Conservation (phyloP, 2,329 filamentous ascomycete species). For the Botrytis elliptica region DNA sequence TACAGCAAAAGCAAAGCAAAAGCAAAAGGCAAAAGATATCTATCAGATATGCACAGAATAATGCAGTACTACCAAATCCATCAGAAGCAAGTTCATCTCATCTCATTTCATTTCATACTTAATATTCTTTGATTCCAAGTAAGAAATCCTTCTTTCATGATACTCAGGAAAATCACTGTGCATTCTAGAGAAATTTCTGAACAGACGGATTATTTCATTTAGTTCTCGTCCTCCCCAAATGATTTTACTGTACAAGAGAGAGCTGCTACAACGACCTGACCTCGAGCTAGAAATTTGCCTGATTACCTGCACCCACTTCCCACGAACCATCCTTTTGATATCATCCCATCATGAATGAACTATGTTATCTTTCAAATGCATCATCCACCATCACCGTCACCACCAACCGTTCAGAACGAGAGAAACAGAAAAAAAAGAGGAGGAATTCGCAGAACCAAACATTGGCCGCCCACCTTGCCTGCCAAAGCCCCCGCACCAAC, state of each 20-base stretch:
- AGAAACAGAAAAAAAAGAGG: background rate
- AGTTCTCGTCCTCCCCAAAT: background rate
- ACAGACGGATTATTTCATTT: conserved; percentile 4
- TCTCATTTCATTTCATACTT: background rate
- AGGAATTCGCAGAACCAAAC: conserved; percentile 15
- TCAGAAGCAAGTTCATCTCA: background rate
- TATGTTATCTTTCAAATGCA: conserved; percentile 6
- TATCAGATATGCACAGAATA: background rate
- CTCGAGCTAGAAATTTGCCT: conserved; percentile 9
- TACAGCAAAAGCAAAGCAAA: background rate
- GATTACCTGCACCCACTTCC: background rate
- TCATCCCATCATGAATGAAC: conserved; percentile 14
- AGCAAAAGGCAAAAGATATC: background rate
- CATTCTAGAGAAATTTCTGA: background rate
- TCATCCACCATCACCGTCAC: conserved; percentile 11
- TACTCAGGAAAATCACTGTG: background rate
- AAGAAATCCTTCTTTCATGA: background rate
- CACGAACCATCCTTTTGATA: conserved; percentile 14
- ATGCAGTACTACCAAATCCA: background rate
- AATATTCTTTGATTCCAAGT: background rate
- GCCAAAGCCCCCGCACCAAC: conserved; percentile 1
- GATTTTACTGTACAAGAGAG: conserved; percentile 22
- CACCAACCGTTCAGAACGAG: conserved; percentile 13
- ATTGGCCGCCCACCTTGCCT: conserved; percentile 16
- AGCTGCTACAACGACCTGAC: conserved; percentile 9